These are phyloP conservation scores for Xylariaceae sp. DNA, from an alignment of 2,329 filamentous ascomycete genomes.

Conservation along the genomic window DNA sequence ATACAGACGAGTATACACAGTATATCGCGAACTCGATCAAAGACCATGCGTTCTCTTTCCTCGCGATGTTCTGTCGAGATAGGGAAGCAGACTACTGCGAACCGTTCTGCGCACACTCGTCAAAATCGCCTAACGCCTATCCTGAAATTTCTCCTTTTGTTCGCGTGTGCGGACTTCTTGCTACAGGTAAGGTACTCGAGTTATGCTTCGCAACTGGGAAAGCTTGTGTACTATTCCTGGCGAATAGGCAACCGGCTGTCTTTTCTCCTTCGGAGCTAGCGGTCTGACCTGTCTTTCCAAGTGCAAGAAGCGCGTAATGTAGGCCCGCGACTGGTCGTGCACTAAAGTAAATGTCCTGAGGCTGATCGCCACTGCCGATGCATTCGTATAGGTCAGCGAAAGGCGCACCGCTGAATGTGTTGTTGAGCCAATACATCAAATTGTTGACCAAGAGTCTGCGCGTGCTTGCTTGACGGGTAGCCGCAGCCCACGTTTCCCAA, in stretches of 20 bases:
- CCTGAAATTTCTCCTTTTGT: neutral
- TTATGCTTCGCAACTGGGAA: constrained; percentile 16
- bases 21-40: too few relatives aligned
- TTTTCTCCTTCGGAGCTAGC: constrained; percentile 17
- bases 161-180: neutral
- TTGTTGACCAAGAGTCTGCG: constrained; percentile 60
- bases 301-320: constrained; percentile 66
- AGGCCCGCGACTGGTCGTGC: constrained; percentile 71
- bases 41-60: too few relatives aligned
- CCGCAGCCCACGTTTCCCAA: constrained; percentile 72
- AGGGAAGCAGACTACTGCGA: too few relatives aligned
- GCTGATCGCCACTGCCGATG: constrained; percentile 53
- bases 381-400: constrained; percentile 68
- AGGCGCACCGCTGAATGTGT: constrained; percentile 61
- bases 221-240: constrained; percentile 20
- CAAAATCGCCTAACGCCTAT: too few relatives aligned
- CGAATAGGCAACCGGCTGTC: constrained; percentile 24
- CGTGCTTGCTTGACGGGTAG: constrained; percentile 56
- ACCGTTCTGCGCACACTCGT: too few relatives aligned
- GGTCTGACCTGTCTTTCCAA: constrained; percentile 34
- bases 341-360: constrained; percentile 55
- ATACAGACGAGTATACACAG: too few relatives aligned
- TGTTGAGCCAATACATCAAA: constrained; percentile 67
- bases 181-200: constrained; percentile 5
- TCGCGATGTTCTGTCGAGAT: too few relatives aligned